Base-by-base conservation (phyloP, 768 basidiomycete genomes). In the Tulasnella sp. region DNA sequence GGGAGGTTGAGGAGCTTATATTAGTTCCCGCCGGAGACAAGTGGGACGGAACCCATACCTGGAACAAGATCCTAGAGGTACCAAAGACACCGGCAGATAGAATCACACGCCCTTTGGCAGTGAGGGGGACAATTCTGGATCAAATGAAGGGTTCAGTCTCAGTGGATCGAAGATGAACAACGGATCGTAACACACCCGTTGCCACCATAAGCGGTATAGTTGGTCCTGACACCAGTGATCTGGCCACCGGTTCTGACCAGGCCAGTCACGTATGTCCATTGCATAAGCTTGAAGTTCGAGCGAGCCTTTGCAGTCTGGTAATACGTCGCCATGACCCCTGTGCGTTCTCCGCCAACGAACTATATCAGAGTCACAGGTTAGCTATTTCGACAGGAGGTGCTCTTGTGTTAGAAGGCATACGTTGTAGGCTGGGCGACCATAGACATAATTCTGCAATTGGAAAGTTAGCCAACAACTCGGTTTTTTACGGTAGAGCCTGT, bases 191-290 rank as follows among this genome's bases (percentile, higher is more conserved):
- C n/a, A n/a, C 27, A 56, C 55, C 58, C 81, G 58, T 79, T 72
- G n/a, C 78, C 77, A 3, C 80, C 81, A 38, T 81, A 69, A 4
- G 76, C 71, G 3, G 77, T 77, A 65, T 84, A 76, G 71, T 83
- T 81, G 26, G 81, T 83, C 67, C 77, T 74, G 21, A 84, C 80
- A 65, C 82, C 81, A 42, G 75, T 76, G 65, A 83, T 80, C 54
- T 72, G 70, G 24, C 76, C 69, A 38, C 81, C 80, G 61, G 79
- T 79, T 45, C 82, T 79, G 24, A 78, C 76, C 58, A 84, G 77
- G 65, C 77, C 76, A 19, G 71, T 70, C 43, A 79, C 82, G 26
- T 71, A 69, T 21, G 74, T 75, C 65, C 78, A 75, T 56, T 76
- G 72, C 64, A 72, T 75, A 70, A 77, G 76, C 3, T 72, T 73